phyloP scores from a whole-genome alignment of 1,139 yeast genomes.

The Protomyces pachydermus region DNA sequence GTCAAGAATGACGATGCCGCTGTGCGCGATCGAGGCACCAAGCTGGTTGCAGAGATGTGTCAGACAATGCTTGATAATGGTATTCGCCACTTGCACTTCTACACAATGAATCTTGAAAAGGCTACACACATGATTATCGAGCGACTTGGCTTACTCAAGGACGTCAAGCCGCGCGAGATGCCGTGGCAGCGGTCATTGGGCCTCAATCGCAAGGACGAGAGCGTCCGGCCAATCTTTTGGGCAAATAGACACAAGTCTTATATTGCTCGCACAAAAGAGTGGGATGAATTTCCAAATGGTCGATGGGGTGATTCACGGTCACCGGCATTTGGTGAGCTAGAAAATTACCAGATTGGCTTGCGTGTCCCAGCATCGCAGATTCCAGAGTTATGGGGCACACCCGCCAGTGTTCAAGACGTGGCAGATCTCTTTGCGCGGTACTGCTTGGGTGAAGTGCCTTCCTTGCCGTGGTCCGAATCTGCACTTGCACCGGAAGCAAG shows the following conservation, averaged over 20 bases:
- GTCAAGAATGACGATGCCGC: slow-evolving; percentile 84
- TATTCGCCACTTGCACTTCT: slow-evolving; percentile 84
- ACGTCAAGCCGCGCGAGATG: slow-evolving; percentile 39
- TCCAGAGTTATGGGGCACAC: slow-evolving; percentile 81
- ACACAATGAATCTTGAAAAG: slow-evolving; percentile 92
- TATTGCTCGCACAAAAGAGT: slow-evolving; percentile 80
- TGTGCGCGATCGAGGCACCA: slow-evolving; percentile 82
- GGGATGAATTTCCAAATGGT: slow-evolving; percentile 96
- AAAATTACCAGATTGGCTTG: slow-evolving; percentile 53
- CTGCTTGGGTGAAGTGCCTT: slow-evolving; percentile 61
- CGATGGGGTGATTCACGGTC: slow-evolving; percentile 93
- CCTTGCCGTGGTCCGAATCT: slow-evolving; percentile 94
- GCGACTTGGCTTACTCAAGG: slow-evolving; percentile 50
- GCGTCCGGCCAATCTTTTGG: slow-evolving; percentile 95
- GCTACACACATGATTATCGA: slow-evolving; percentile 87
- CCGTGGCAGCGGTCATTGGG: slow-evolving; percentile 92
- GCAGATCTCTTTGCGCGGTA: slow-evolving; percentile 59
- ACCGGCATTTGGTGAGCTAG: slow-evolving; percentile 89
- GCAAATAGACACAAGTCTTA: slow-evolving; percentile 88
- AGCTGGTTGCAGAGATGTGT: slow-evolving; percentile 81
- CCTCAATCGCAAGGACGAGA: slow-evolving; percentile 73
- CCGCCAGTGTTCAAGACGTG: slow-evolving; percentile 56
- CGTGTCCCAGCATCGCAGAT: slow-evolving; percentile 56
- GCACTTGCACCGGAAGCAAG: slow-evolving; percentile 75
- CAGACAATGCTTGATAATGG: slow-evolving; percentile 64